Percentiles rank a stretch among this genome's conserved stretches.
Conservation (phyloP, 2,329 filamentous ascomycete genomes). For the Davidsoniella neocaledoniae region DNA sequence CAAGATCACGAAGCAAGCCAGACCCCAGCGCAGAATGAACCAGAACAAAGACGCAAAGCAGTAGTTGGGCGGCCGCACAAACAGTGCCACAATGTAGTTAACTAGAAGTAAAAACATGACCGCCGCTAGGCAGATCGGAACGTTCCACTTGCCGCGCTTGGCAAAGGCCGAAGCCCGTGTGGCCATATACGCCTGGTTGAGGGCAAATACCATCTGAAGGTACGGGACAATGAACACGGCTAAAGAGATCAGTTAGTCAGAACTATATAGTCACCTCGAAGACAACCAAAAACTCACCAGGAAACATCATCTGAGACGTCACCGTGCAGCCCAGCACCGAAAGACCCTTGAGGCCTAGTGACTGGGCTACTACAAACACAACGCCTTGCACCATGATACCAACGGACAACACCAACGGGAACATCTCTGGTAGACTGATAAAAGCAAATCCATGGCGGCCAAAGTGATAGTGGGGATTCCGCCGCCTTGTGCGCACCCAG, state of each 20-base stretch:
- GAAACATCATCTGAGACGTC: conserved; percentile 41
- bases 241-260: neutral
- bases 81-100: conserved; percentile 42
- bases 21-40: conserved; percentile 46
- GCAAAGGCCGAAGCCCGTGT: conserved; percentile 39
- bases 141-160: conserved; percentile 40
- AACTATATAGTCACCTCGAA: neutral
- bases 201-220: conserved; percentile 46
- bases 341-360: conserved; percentile 34
- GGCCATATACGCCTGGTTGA: conserved; percentile 42
- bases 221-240: conserved; percentile 51
- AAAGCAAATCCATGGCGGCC: conserved; percentile 21
- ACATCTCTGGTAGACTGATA: conserved; percentile 30
- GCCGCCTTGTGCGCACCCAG: conserved; percentile 29
- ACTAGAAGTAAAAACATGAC: conserved; percentile 34
- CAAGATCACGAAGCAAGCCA: conserved; percentile 38
- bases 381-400: conserved; percentile 42
- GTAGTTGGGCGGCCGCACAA: conserved; percentile 36
- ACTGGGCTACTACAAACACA: conserved; percentile 39
- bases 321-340: conserved; percentile 34
- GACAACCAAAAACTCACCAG: conserved; percentile 27
- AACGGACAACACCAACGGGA: conserved; percentile 39
- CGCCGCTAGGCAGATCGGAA: conserved; percentile 34
- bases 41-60: conserved; percentile 54
- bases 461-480: conserved; percentile 24